Evolutionary conservation across 192 early-diverging fungal species (phyloP).

Genomic region (Coemansia sp.): DNA sequence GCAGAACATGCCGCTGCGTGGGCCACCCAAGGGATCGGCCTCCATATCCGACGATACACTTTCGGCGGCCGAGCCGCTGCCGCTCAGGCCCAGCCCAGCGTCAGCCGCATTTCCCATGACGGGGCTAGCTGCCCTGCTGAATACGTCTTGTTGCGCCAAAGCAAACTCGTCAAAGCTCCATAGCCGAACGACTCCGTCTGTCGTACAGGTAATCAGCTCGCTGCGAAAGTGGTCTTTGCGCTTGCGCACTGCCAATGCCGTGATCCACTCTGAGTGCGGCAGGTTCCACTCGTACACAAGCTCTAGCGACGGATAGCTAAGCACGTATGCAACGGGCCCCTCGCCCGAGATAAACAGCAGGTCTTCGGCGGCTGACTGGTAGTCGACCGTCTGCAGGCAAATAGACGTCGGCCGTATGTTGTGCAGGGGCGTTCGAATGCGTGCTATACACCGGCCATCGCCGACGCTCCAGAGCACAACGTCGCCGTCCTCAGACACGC

Average conservation of each 20-base stretch:
- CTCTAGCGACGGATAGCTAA: conserved; percentile 51
- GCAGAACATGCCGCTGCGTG: conserved; percentile 18
- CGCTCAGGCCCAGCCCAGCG: neutral
- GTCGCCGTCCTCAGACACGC: conserved; percentile 43
- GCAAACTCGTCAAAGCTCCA: conserved; percentile 57
- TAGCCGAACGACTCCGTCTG: conserved; percentile 42
- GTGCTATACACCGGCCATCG: conserved; percentile 52
- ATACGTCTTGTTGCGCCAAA: conserved; percentile 42
- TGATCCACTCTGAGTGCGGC: conserved; percentile 51
- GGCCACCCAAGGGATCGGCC: neutral
- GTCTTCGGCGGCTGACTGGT: conserved; percentile 46
- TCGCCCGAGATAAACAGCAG: conserved; percentile 48
- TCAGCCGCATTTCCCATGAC: neutral
- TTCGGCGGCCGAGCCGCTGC: conserved; percentile 13
- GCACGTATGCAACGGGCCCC: conserved; percentile 24
- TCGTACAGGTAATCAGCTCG: conserved; percentile 51
- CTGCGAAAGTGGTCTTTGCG: conserved; percentile 45
- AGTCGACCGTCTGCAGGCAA: conserved; percentile 38
- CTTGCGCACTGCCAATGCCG: conserved; percentile 33
- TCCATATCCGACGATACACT: conserved; percentile 24
- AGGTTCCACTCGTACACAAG: conserved; percentile 46
- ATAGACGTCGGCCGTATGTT: conserved; percentile 30
- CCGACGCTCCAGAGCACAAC: conserved; percentile 39
- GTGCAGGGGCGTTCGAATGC: conserved; percentile 26
- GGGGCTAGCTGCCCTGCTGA: conserved; percentile 35